phyloP scores from a whole-genome alignment of 1,139 yeast species.

The Hyphopichia burtonii region DNA sequence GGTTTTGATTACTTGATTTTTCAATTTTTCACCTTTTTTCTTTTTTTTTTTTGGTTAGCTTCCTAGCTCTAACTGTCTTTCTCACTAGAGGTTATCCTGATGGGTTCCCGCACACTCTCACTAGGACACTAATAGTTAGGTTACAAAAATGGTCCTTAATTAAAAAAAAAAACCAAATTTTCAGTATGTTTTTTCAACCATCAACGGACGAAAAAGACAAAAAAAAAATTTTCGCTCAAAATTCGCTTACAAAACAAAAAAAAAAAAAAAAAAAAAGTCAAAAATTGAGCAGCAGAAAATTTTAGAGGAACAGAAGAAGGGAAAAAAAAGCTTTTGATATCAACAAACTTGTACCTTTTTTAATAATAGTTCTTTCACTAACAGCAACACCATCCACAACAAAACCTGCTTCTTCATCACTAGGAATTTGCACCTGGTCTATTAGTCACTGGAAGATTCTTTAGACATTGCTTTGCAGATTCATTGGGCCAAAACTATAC shows the following conservation, averaged over 20 bases:
- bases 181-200: too few relatives aligned
- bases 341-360: not conserved
- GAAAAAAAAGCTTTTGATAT: not conserved
- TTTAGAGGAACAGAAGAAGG: not conserved
- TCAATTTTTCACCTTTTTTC: not conserved
- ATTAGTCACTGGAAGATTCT: not conserved
- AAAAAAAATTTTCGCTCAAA: too few relatives aligned
- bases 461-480: not conserved
- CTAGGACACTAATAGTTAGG: too few relatives aligned
- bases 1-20: not conserved
- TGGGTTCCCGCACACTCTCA: too few relatives aligned
- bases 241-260: too few relatives aligned
- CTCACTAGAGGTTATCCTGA: too few relatives aligned
- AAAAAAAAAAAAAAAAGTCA: not conserved
- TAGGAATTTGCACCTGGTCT: not conserved
- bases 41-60: not conserved
- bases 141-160: too few relatives aligned
- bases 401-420: not conserved
- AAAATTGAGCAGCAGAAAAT: not conserved
- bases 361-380: not conserved
- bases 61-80: not conserved
- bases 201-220: too few relatives aligned
- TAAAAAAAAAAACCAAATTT: too few relatives aligned
- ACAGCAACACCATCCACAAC: not conserved
- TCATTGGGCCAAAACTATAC: not conserved